Percentiles rank a stretch among this genome's conserved stretches.
These are phyloP conservation scores for Paulownia fortunei DNA, from an alignment of 257 asterid genomes.

Conservation along the genomic window DNA sequence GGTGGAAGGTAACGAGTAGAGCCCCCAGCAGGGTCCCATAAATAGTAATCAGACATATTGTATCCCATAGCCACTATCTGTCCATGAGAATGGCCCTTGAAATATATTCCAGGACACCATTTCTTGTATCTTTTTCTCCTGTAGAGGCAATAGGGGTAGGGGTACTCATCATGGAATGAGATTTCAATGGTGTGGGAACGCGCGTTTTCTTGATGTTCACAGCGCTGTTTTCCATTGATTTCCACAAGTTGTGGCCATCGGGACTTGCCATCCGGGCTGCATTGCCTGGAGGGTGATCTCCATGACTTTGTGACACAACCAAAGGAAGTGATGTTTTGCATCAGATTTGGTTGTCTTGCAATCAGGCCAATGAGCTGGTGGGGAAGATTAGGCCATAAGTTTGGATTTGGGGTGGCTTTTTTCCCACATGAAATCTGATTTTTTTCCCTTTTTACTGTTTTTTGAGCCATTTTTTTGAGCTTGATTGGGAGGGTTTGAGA, in stretches of 20 bases:
- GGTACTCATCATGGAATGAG: background rate
- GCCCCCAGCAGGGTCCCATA: background rate
- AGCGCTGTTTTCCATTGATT: background rate
- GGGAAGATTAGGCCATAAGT: constrained; percentile 51
- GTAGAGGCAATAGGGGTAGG: background rate
- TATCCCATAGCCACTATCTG: constrained; percentile 9
- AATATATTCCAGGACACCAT: background rate
- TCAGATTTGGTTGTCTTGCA: constrained; percentile 27
- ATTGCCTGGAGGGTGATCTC: constrained; percentile 32
- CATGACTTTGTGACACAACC: constrained; percentile 42
- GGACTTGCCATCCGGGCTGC: constrained; percentile 12
- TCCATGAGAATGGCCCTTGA: constrained; percentile 31
- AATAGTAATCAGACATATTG: background rate
- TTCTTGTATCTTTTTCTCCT: background rate
- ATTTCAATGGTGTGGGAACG: background rate
- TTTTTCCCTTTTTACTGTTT: constrained; percentile 22
- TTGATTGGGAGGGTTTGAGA: background rate
- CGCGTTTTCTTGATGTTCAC: background rate
- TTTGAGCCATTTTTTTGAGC: constrained; percentile 23
- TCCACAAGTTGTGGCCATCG: constrained; percentile 35
- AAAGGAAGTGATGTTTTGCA: constrained; percentile 35
- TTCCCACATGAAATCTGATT: background rate
- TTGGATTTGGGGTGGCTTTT: constrained; percentile 17
- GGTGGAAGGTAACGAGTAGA: background rate
- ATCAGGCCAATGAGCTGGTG: constrained; percentile 27